Evolutionary conservation across 202 grass and related monocot species (phyloP), one percentile per base, ranked within the genome.

Genomic region (Musa balbisiana): DNA sequence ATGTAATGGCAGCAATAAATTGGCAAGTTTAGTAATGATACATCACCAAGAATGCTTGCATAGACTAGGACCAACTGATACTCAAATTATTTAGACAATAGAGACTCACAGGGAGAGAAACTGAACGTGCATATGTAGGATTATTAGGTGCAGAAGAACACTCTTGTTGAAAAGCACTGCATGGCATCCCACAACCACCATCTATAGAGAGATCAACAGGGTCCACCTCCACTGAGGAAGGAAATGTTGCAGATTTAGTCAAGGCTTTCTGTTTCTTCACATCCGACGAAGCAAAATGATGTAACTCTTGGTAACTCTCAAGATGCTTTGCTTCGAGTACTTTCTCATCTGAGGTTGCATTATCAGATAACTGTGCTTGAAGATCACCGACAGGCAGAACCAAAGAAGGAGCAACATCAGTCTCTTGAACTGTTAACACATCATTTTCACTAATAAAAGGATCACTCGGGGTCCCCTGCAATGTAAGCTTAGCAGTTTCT

Each of bases 51-150:
- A 43, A 43, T 6, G 33, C 33, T 8, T 43, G 33, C 33, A 43
- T 43, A 6, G 33, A 43, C 33, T 43, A 43, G 33, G 33, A 43
- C 33, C 33, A 43, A 43, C 33, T 8, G 33, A 43, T 43, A 6
- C 33, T 8, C 0, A 2, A 55, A 25, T 21, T 4, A 79, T 52
- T 51, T 70, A 51, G 9, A 51, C 8, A 51, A 70, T 51, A 51
- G 77, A 62, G 69, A 89, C 90, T 87, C 76, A 92, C 90, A 64
- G 90, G 90, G 0, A 92, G 75, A 21, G 87, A 92, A 19, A 85
- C 10, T 0, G 87, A 89, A 10, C 90, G 85, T 76, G 79, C 80
- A 67, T 84, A 92, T 52, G 63, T 26, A 73, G 79, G 0, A 74
- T 73, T 75, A 8, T 49, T 21, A 2, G 43, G 3, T 70, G 67